These are phyloP conservation scores for Globisporangium apiculatum DNA, from an alignment of 352 stramenopile genomes.

Conservation along the genomic window DNA sequence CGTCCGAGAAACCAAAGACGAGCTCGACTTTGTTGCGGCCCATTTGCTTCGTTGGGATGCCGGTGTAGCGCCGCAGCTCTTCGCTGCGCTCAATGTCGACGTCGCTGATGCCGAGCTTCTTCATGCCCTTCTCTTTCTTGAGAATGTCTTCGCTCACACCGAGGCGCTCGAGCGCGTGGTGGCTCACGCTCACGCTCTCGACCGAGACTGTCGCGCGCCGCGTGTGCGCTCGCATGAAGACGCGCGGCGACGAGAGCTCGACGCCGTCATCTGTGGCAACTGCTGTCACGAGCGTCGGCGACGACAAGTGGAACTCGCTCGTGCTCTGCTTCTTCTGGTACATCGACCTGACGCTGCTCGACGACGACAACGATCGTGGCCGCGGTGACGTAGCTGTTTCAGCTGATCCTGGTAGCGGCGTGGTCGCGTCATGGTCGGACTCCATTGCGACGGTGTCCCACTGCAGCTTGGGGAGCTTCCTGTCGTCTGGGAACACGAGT, in stretches of 20 bases:
- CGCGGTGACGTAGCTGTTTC: not conserved
- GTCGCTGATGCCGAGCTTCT: conserved; percentile 68
- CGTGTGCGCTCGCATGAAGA: not conserved
- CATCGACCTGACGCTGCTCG: not conserved
- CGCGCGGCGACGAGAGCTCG: too few species aligned
- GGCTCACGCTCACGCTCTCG: conserved; percentile 39
- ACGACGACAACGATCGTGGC: not conserved
- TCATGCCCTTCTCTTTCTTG: conserved; percentile 71
- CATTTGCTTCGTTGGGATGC: conserved; percentile 22
- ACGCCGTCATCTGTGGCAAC: not conserved
- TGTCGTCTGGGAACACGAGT: conserved; percentile 12
- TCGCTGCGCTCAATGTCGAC: conserved; percentile 45
- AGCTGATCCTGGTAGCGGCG: not conserved
- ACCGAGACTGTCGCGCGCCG: not conserved
- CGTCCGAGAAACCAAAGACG: conserved; percentile 54
- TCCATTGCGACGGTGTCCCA: conserved; percentile 6
- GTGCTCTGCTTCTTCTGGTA: conserved; percentile 7
- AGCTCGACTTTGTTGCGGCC: conserved; percentile 41
- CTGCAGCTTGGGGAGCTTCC: conserved; percentile 2
- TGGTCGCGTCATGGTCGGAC: not conserved
- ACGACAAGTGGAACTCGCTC: conserved; percentile 10
- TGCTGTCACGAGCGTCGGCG: conserved; percentile 3
- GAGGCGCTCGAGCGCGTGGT: conserved; percentile 42
- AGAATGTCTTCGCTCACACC: conserved; percentile 55
- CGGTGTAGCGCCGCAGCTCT: conserved; percentile 46